A percentile compares a stretch with the other conserved stretches of the same genome.
Conservation (phyloP, 495 filamentous ascomycete genomes). For the Aspergillus olivimuriae region DNA sequence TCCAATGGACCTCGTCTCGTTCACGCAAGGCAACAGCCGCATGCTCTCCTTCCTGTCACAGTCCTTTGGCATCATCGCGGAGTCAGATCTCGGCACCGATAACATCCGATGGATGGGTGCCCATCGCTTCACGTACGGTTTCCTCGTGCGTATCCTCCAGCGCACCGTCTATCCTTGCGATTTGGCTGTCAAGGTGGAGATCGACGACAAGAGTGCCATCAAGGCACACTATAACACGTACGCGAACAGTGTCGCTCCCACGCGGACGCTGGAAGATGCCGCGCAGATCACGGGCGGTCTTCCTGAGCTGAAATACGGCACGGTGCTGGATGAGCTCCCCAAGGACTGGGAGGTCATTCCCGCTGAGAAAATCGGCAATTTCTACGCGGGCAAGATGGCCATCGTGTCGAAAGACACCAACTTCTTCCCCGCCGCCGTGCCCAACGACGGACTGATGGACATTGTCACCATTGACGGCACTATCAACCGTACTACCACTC, state of each 20-base stretch:
- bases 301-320: conserved; percentile 72
- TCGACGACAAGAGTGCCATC: conserved; percentile 69
- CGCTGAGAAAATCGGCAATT: conserved; percentile 75
- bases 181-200: conserved; percentile 72
- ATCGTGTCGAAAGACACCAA: conserved; percentile 81
- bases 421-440: conserved; percentile 82
- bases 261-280: conserved; percentile 17
- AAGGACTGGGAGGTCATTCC: conserved; percentile 65
- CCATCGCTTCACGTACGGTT: conserved; percentile 76
- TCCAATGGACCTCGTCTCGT: conserved; percentile 76
- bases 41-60: conserved; percentile 88
- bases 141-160: conserved; percentile 63
- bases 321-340: conserved; percentile 68
- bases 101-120: conserved; percentile 88
- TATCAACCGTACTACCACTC: conserved; percentile 53
- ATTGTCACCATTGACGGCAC: conserved; percentile 74
- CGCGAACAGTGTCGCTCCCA: conserved; percentile 24
- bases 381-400: conserved; percentile 93
- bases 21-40: conserved; percentile 70
- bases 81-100: conserved; percentile 83
- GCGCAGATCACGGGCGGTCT: conserved; percentile 44
- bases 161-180: conserved; percentile 83
- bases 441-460: conserved; percentile 81
- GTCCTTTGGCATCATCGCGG: conserved; percentile 83
- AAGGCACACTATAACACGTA: conserved; percentile 63